Conservation (phyloP, 306 rosid genomes). For the Malus sylvestris region DNA sequence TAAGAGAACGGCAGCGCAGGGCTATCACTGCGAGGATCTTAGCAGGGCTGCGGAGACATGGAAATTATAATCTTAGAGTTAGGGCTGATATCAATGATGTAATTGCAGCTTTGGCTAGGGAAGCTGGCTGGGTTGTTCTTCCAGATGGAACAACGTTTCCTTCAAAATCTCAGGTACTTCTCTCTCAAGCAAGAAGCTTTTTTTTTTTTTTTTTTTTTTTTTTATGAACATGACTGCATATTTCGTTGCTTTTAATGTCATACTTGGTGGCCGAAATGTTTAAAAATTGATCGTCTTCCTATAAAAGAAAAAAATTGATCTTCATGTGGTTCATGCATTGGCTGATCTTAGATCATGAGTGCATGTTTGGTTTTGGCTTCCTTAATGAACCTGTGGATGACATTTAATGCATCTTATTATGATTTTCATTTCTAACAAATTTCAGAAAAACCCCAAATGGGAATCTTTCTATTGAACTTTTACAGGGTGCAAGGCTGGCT, state of each 20-base stretch:
- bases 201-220: neutral
- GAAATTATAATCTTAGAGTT: conserved; percentile 93
- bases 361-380: conserved; percentile 7
- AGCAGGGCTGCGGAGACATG: conserved; percentile 97
- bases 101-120: conserved; percentile 87
- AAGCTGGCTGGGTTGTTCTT: conserved; percentile 99
- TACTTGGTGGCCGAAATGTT: neutral
- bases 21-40: conserved; percentile 94
- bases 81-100: conserved; percentile 98
- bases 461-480: conserved; percentile 44
- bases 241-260: neutral
- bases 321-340: neutral
- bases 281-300: neutral
- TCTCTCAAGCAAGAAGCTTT: conserved; percentile 7
- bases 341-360: conserved; percentile 2
- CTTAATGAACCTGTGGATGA: conserved; percentile 8
- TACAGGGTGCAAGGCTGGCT: conserved; percentile 60
- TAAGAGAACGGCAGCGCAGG: conserved; percentile 96
- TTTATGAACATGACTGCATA: neutral
- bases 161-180: conserved; percentile 76
- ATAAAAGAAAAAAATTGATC: neutral
- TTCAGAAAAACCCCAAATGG: conserved; percentile 34
- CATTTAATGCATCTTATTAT: neutral
- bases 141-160: conserved; percentile 97
- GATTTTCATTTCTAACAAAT: conserved; percentile 32